phyloP scores from a whole-genome alignment of 495 filamentous ascomycete genomes.

The Hypoxylon crocopeplum region DNA sequence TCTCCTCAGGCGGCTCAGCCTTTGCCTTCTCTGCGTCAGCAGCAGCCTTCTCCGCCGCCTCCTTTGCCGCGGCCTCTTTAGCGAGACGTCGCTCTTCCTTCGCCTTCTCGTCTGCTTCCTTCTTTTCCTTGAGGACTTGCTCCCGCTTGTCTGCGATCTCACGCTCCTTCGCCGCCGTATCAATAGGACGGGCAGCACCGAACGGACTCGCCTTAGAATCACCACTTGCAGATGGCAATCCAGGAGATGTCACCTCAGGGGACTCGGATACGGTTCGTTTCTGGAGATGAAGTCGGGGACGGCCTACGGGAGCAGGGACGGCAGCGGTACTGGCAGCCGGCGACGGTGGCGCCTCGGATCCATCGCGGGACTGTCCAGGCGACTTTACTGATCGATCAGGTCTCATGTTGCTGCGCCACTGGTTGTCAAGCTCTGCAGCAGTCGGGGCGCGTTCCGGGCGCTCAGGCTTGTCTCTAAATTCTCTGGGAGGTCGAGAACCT shows the following conservation, averaged over 20 bases:
- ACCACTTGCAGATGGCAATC: slow-evolving; percentile 48
- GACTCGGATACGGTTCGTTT: slow-evolving; percentile 88
- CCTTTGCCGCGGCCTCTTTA: slow-evolving; percentile 69
- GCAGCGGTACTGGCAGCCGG: slow-evolving; percentile 58
- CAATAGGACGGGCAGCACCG: slow-evolving; percentile 87
- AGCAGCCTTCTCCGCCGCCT: slow-evolving; percentile 62
- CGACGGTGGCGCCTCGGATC: slow-evolving; percentile 74
- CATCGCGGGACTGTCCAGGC: slow-evolving; percentile 52
- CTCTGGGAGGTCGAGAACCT: slow-evolving; percentile 81
- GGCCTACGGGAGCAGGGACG: slow-evolving; percentile 60
- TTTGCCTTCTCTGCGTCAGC: slow-evolving; percentile 58
- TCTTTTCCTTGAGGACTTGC: slow-evolving; percentile 76
- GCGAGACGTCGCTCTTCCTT: slow-evolving; percentile 72
- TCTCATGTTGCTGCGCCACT: slow-evolving; percentile 84
- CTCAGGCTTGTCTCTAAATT: slow-evolving; percentile 80
- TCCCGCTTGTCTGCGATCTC: slow-evolving; percentile 89
- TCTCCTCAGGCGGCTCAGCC: too few relatives aligned
- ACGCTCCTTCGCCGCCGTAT: slow-evolving; percentile 84
- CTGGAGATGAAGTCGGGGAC: slow-evolving; percentile 80
- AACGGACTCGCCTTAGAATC: slow-evolving; percentile 90
- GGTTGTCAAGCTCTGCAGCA: slow-evolving; percentile 83
- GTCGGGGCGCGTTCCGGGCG: slow-evolving; percentile 75
- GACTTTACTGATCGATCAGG: slow-evolving; percentile 67
- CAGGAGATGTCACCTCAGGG: slow-evolving; percentile 57
- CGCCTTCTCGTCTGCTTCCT: slow-evolving; percentile 86